Evolutionary conservation across 176 grass and related monocot genomes (phyloP).

Genomic region (Phragmites australis): DNA sequence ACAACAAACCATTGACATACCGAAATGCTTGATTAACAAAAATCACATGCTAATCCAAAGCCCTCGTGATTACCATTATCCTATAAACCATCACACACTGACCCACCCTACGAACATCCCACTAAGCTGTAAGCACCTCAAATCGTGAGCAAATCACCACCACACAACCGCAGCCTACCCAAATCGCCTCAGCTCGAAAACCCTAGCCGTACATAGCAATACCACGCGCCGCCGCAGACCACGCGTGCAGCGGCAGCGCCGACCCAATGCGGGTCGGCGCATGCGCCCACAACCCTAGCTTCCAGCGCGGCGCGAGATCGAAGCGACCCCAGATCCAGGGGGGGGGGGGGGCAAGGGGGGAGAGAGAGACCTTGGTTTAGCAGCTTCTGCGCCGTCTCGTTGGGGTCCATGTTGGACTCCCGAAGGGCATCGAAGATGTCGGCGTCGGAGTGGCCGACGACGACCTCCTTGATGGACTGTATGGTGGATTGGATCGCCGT

Average conservation of each 20-base stretch:
- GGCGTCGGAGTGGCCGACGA: conserved; percentile 79
- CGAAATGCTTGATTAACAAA: not conserved
- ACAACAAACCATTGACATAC: not conserved
- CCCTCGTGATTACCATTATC: not conserved
- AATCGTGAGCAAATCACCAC: not conserved
- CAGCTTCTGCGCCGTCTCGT: conserved; percentile 88
- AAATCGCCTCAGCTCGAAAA: conserved; percentile 36
- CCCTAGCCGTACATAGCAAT: conserved; percentile 34
- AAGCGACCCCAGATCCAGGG: conserved; percentile 20
- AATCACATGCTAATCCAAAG: not conserved
- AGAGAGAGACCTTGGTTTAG: conserved; percentile 67
- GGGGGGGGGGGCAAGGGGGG: not conserved
- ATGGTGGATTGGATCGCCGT: conserved; percentile 56
- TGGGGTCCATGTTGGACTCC: conserved; percentile 93
- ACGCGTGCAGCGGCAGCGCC: not conserved
- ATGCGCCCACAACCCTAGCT: conserved; percentile 34
- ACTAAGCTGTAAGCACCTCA: not conserved
- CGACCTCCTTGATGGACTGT: conserved; percentile 89
- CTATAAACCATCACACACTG: not conserved
- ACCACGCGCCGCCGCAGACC: not conserved
- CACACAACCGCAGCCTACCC: not conserved
- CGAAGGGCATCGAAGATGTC: conserved; percentile 71
- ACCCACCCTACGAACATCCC: not conserved
- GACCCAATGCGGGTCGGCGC: conserved; percentile 23
- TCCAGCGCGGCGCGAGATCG: conserved; percentile 19